Evolutionary conservation across 1,139 yeast species (phyloP).

Genomic region (Sugiyamaella castrensis): DNA sequence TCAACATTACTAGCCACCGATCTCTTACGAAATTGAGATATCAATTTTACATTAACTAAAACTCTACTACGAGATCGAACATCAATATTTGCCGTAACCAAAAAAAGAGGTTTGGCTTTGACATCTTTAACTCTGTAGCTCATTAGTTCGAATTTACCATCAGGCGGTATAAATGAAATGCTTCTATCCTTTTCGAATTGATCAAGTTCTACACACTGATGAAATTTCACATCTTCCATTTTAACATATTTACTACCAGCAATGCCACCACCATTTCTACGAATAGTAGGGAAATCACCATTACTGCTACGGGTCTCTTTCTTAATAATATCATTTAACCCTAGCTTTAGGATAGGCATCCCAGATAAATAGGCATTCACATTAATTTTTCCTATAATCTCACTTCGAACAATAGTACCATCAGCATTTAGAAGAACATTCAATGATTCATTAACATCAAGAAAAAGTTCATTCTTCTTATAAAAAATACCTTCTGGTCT

Average conservation of each 20-base stretch:
- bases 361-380: constrained; percentile 90
- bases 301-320: too few relatives aligned
- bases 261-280: constrained; percentile 27
- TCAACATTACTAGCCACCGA: constrained; percentile 94
- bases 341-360: constrained; percentile 94
- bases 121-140: constrained; percentile 75
- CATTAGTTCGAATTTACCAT: constrained; percentile 90
- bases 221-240: constrained; percentile 95
- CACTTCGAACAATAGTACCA: too few relatives aligned
- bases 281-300: too few relatives aligned
- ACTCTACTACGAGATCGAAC: constrained; percentile 78
- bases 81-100: constrained; percentile 52
- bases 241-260: constrained; percentile 38
- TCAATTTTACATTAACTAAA: constrained; percentile 70
- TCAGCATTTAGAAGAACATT: constrained; percentile 86
- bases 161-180: constrained; percentile 89
- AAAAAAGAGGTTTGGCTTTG: constrained; percentile 81
- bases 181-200: constrained; percentile 85
- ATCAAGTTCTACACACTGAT: constrained; percentile 85
- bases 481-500: constrained; percentile 87
- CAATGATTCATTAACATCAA: constrained; percentile 93
- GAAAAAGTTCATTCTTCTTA: constrained; percentile 92
- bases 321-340: constrained; percentile 90
- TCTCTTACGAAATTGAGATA: constrained; percentile 86
- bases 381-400: constrained; percentile 83